Evolutionary conservation across 805 yeast species (phyloP), one percentile per base, ranked within the genome.

Genomic region (Candida coquimbonensis): DNA sequence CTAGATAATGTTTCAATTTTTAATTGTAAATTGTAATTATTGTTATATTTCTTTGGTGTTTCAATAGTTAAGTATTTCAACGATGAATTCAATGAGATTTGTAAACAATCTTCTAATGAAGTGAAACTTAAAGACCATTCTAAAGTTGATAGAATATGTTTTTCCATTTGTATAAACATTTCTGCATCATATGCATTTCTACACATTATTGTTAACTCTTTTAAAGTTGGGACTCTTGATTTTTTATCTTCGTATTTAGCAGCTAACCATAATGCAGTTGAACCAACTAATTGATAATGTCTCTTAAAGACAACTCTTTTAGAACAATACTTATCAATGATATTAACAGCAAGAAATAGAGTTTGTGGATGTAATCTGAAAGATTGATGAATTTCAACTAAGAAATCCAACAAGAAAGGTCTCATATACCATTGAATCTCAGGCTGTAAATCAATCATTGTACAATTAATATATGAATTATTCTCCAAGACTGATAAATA

Each of bases 241-340:
- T 87, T 76, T 60, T 79, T 78, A 50, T 87, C 88, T 51, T 76
- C 77, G 40, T 78, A 71, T 60, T 89, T 89, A 39, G 93, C 78
- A 3, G 96, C 93, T 17, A 89, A 78, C 95, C 96, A 87, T 40
- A 89, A 67, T 26, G 95, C 83, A 0, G 95, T 83, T 53, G 91
- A 81, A 29, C 91, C 90, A 26, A 88, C 85, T 45, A 89, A 69
- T 61, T 87, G 96, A 56, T 84, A 81, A 60, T 88, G 96, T 51
- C 82, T 85, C 53, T 81, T 78, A 61, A 81, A 79, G 2, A 87
- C 88, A 9, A 87, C 78, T 49, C 96, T 72, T 56, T 78, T 81
- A 43, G 93, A 81, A 59, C 93, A 83, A 67, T 89, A 89, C 47
- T 91, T 74, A 63, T 89, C 96, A 43, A 87, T 81, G 48, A 88